Evolutionary conservation across 495 filamentous ascomycete species (phyloP).

Genomic region (Eremomyces bilateralis): DNA sequence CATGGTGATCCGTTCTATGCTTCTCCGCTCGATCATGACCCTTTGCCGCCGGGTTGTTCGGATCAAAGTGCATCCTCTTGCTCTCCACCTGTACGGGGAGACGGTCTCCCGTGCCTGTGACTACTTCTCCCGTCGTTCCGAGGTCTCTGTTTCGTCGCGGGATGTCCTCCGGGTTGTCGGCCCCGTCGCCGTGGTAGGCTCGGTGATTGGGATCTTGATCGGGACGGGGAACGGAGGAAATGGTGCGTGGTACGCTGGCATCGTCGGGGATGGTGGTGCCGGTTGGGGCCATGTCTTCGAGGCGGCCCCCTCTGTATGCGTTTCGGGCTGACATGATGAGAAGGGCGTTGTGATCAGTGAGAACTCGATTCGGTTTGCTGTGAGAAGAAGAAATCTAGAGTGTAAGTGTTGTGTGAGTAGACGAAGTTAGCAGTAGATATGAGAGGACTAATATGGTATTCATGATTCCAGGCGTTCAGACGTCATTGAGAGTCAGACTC

Average conservation of each 20-base stretch:
- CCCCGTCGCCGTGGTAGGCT: constrained; percentile 19
- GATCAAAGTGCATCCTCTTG: constrained; percentile 22
- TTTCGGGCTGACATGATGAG: not conserved
- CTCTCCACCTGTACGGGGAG: constrained; percentile 24
- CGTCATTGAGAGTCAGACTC: too few species aligned
- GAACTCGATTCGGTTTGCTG: too few species aligned
- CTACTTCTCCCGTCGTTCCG: constrained; percentile 25
- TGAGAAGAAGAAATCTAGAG: too few species aligned
- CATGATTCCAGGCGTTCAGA: too few species aligned
- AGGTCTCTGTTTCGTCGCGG: constrained; percentile 27
- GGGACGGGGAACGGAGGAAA: constrained; percentile 34
- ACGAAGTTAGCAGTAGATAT: too few species aligned
- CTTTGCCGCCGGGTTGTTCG: constrained; percentile 19
- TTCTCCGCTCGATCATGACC: constrained; percentile 22
- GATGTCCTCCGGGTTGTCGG: constrained; percentile 30
- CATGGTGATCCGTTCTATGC: constrained; percentile 20
- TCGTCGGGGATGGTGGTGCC: constrained; percentile 33
- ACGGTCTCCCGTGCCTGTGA: constrained; percentile 29
- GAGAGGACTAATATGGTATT: too few species aligned
- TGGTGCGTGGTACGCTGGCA: constrained; percentile 27
- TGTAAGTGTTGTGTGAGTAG: too few species aligned
- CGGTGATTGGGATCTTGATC: constrained; percentile 21
- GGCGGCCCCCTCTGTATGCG: constrained; percentile 18
- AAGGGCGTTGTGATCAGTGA: too few species aligned
- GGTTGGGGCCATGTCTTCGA: constrained; percentile 29